Evolutionary conservation across 163 green algal genomes (phyloP), one percentile per base, ranked within the genome.

Genomic region (Smithsoniella earleae): DNA sequence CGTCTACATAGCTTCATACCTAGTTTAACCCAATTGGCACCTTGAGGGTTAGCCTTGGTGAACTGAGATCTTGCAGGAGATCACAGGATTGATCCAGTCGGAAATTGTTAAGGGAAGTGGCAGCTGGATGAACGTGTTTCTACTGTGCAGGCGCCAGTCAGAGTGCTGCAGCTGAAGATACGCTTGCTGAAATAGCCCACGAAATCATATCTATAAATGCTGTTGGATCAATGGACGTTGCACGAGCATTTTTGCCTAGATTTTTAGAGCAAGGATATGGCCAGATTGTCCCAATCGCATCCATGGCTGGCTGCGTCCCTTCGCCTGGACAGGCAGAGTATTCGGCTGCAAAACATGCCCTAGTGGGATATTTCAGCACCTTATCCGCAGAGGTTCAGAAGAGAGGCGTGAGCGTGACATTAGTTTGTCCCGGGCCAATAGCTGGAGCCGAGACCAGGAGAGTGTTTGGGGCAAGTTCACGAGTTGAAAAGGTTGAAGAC

Each of bases 401-500:
- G 73, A 86, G 85, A 44, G 80, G 80, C 8, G 76, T 96, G 16
- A 73, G 80, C 8, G 86, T 90, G 3, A 95, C 87, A 1, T 79
- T 96, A 22, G 84, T 81, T 74, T 95, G 89, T 74, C 90, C 90
- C 0, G 90, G 90, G 0, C 90, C 90, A 2, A 69, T 93, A 3
- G 77, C 77, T 28, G 58, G 58, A 45, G 58, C 58, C 20, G 27
- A 43, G 10, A 34, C 25, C 6, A 77, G 86, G 3, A 63, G 77
- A 1, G 82, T 93, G 45, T 92, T 83, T 72, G 84, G 82, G 22
- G 73, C 82, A 62, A 78, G 34, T 16, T 79, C 73, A 8, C 66
- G 74, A 3, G 79, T 79, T 33, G 58, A 66, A 16, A 77, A 79
- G 46, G 64, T 65, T 20, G 58, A 75, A 40, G 72, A 36, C 6